phyloP scores from a whole-genome alignment of 805 yeast genomes.

The Jamesozyma piceae region DNA sequence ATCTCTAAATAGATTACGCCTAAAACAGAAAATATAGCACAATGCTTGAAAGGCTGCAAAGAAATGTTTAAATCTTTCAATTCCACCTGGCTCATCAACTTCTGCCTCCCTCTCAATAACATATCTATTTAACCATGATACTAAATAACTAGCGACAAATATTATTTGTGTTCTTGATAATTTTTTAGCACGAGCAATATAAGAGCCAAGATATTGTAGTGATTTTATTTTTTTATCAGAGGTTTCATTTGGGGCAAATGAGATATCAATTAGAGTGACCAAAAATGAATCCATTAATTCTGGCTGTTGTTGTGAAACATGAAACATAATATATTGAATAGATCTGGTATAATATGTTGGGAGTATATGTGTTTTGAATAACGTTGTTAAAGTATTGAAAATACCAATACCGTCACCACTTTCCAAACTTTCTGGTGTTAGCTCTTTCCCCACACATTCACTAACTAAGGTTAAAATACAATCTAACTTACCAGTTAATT shows the following conservation, averaged over 20 bases:
- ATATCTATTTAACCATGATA: slow-evolving; percentile 76
- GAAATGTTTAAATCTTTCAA: slow-evolving; percentile 84
- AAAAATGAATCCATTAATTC: slow-evolving; percentile 79
- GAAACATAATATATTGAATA: slow-evolving; percentile 76
- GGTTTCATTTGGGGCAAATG: slow-evolving; percentile 60
- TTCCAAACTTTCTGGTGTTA: slow-evolving; percentile 43
- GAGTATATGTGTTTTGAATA: slow-evolving; percentile 72
- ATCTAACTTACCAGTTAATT: slow-evolving; percentile 63
- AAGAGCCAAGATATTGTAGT: slow-evolving; percentile 85
- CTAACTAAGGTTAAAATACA: slow-evolving; percentile 52
- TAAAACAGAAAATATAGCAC: slow-evolving; percentile 83
- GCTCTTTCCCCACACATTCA: slow-evolving; percentile 38
- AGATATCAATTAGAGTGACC: slow-evolving; percentile 72
- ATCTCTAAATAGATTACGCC: slow-evolving; percentile 52
- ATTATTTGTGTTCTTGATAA: slow-evolving; percentile 63
- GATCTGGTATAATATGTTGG: slow-evolving; percentile 90
- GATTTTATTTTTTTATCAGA: slow-evolving; percentile 76
- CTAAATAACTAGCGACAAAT: slow-evolving; percentile 72
- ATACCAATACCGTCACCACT: slow-evolving; percentile 57
- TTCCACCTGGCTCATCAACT: slow-evolving; percentile 56
- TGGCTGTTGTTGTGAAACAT: slow-evolving; percentile 68
- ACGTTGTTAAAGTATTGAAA: slow-evolving; percentile 63
- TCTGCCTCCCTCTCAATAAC: slow-evolving; percentile 80
- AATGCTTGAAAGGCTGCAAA: slow-evolving; percentile 88
- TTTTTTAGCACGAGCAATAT: slow-evolving; percentile 75